Percentiles rank a stretch among this genome's conserved stretches.
Conservation (phyloP, 108 stramenopile species). For the Chaetoceros tenuissimus region DNA sequence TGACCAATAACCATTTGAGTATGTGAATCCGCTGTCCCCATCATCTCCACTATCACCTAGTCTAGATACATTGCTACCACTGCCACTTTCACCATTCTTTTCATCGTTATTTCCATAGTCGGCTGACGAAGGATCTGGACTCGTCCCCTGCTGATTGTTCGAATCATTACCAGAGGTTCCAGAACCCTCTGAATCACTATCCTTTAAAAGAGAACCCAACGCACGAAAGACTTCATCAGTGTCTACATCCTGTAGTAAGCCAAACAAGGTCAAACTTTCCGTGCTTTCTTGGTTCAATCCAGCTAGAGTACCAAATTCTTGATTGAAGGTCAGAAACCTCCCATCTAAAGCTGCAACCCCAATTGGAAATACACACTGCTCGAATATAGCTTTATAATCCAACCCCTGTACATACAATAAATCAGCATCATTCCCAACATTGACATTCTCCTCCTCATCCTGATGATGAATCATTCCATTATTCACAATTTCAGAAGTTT, state of each 20-base stretch:
- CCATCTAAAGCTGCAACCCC: conserved; percentile 78
- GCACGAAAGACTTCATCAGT: conserved; percentile 76
- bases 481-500: conserved; percentile 47
- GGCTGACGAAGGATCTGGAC: conserved; percentile 19
- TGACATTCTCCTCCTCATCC: conserved; percentile 7
- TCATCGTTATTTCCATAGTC: conserved; percentile 5
- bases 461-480: conserved; percentile 1
- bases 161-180: not conserved
- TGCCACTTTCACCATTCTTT: not conserved
- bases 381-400: conserved; percentile 67
- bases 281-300: conserved; percentile 37
- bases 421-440: conserved; percentile 34
- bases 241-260: conserved; percentile 49
- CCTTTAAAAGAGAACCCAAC: conserved; percentile 66
- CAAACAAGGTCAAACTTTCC: conserved; percentile 49
- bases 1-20: conserved; percentile 16
- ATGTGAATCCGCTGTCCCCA: too few species aligned
- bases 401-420: conserved; percentile 56
- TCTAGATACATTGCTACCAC: not conserved
- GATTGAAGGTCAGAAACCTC: conserved; percentile 69
- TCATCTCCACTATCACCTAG: not conserved
- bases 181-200: not conserved
- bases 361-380: conserved; percentile 61
- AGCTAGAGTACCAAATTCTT: conserved; percentile 44
- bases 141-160: conserved; percentile 21